phyloP scores from a whole-genome alignment of 2,329 filamentous ascomycete species.

The Rhexocercosporidium sp. region DNA sequence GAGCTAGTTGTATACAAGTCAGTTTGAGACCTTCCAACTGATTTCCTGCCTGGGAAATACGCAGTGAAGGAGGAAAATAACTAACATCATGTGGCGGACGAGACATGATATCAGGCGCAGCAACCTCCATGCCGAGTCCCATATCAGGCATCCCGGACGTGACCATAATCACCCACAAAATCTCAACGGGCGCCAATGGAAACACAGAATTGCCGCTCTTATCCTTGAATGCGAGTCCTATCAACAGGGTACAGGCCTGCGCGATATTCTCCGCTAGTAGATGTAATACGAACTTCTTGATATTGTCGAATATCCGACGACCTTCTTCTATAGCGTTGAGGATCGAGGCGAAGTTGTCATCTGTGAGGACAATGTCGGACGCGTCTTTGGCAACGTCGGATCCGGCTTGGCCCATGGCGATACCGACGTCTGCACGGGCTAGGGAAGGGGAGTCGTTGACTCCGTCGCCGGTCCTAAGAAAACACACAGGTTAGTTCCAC shows the following conservation, averaged over 20 bases:
- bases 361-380: constrained; percentile 62
- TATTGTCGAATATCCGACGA: constrained; percentile 75
- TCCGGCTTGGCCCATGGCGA: constrained; percentile 64
- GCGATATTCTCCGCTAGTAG: constrained; percentile 76
- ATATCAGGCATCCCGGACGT: constrained; percentile 88
- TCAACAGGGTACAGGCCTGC: constrained; percentile 81
- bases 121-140: constrained; percentile 80
- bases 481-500: too few species aligned
- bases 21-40: too few species aligned
- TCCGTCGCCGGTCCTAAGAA: constrained; percentile 47
- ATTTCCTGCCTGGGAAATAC: too few species aligned
- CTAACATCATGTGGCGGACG: constrained; percentile 68
- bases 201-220: constrained; percentile 75
- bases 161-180: constrained; percentile 94
- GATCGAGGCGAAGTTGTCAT: constrained; percentile 78
- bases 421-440: constrained; percentile 70
- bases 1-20: constrained; percentile 44
- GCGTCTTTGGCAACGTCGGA: constrained; percentile 66
- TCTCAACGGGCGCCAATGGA: constrained; percentile 82
- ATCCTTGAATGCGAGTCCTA: constrained; percentile 84
- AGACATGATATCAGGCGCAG: constrained; percentile 75
- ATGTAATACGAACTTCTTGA: constrained; percentile 73
- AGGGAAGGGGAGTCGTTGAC: constrained; percentile 57
- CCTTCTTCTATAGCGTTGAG: constrained; percentile 75
- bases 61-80: too few species aligned